Evolutionary conservation across 2,329 filamentous ascomycete genomes (phyloP).

Genomic region (Botrytis byssoidea): DNA sequence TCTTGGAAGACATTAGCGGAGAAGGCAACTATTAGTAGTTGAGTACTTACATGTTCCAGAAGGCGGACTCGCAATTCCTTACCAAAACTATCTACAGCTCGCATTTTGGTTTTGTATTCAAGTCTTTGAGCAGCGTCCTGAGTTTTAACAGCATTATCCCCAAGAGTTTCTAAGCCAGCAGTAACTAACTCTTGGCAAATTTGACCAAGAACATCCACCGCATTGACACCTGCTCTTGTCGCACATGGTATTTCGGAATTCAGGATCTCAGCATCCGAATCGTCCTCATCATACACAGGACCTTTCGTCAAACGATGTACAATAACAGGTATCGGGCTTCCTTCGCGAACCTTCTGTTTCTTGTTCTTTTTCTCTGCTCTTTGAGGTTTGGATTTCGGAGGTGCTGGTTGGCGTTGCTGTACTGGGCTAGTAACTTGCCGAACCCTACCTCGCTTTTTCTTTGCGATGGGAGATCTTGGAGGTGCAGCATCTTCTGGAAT

Average conservation of each 20-base stretch:
- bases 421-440: slow-evolving; percentile 24
- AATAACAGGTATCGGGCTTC: slow-evolving; percentile 56
- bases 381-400: slow-evolving; percentile 31
- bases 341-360: slow-evolving; percentile 34
- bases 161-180: slow-evolving; percentile 49
- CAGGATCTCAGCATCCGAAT: slow-evolving; percentile 47
- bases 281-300: slow-evolving; percentile 43
- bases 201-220: slow-evolving; percentile 60
- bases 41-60: slow-evolving; percentile 56
- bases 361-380: slow-evolving; percentile 32
- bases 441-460: slow-evolving; percentile 26
- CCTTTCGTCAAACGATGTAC: slow-evolving; percentile 60
- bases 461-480: slow-evolving; percentile 23
- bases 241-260: slow-evolving; percentile 53
- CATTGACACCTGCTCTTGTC: slow-evolving; percentile 56
- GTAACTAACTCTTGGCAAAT: slow-evolving; percentile 60
- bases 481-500: slow-evolving; percentile 38
- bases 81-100: slow-evolving; percentile 57
- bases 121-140: slow-evolving; percentile 49
- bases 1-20: slow-evolving; percentile 40
- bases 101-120: slow-evolving; percentile 54
- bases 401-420: slow-evolving; percentile 37
- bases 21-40: slow-evolving; percentile 4
- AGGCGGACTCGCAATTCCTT: slow-evolving; percentile 56
- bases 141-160: slow-evolving; percentile 45